phyloP scores from a whole-genome alignment of 306 rosid genomes.

The Cucumis cinereus region DNA sequence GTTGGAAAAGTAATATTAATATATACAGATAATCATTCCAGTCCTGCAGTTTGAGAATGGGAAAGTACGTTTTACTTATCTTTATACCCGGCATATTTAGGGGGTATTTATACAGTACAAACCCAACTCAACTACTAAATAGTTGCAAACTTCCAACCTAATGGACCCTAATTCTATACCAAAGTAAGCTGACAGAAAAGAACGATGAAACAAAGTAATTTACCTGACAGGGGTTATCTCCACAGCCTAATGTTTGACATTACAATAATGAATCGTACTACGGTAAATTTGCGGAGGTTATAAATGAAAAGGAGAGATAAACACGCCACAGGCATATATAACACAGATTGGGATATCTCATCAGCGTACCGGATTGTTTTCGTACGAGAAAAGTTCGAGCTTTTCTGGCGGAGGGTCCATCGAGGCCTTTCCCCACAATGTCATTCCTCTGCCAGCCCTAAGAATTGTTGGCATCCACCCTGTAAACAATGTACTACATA shows the following conservation, averaged over 20 bases:
- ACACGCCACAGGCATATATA: background rate
- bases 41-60: background rate
- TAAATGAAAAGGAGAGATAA: background rate
- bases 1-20: background rate
- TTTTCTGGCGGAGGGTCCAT: slow-evolving; percentile 47
- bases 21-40: background rate
- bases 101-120: background rate
- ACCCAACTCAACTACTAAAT: background rate
- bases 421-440: slow-evolving; percentile 55
- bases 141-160: background rate
- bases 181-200: background rate
- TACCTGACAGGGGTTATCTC: background rate
- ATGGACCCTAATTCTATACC: background rate
- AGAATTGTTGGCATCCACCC: slow-evolving; percentile 90
- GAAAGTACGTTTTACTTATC: background rate
- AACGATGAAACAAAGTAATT: background rate
- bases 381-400: slow-evolving; percentile 81
- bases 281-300: background rate
- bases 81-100: background rate
- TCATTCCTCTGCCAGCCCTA: slow-evolving; percentile 90
- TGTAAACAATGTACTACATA: slow-evolving; percentile 63
- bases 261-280: background rate
- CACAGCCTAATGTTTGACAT: background rate
- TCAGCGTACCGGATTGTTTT: slow-evolving; percentile 58
- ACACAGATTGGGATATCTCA: slow-evolving; percentile 11